phyloP scores from a whole-genome alignment of 1,284 basidiomycete genomes.

The Sanghuangporus sanghuang region DNA sequence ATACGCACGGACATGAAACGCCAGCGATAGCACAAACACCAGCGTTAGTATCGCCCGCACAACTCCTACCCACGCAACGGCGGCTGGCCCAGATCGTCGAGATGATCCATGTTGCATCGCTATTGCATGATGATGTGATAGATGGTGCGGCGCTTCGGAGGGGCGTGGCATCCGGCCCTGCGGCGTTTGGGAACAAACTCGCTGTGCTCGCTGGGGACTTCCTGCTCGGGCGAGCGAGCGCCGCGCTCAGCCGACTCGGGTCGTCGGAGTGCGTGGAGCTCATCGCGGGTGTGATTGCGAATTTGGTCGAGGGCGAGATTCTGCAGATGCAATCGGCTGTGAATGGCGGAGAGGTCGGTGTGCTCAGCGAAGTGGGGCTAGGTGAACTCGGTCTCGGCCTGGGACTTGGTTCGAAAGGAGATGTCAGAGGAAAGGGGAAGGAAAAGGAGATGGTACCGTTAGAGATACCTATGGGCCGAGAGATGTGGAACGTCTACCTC shows the following conservation, averaged over 20 bases:
- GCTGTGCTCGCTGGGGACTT: conserved; percentile 95
- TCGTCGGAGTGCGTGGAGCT: conserved; percentile 90
- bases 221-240: conserved; percentile 86
- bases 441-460: neutral
- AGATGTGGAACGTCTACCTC: conserved; percentile 85
- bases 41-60: conserved; percentile 29
- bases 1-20: neutral
- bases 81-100: conserved; percentile 96
- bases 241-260: conserved; percentile 84
- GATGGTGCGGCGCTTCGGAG: conserved; percentile 83
- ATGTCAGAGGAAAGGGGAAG: neutral
- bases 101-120: conserved; percentile 97
- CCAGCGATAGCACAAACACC: conserved; percentile 21
- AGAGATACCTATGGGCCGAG: conserved; percentile 23
- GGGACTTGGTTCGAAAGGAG: conserved; percentile 1
- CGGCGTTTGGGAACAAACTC: conserved; percentile 93
- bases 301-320: conserved; percentile 96
- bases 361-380: conserved; percentile 2
- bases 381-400: conserved; percentile 13
- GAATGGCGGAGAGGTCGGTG: conserved; percentile 21
- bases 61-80: conserved; percentile 78
- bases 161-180: conserved; percentile 79
- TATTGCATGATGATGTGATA: conserved; percentile 94
- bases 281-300: conserved; percentile 88
- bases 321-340: conserved; percentile 68